phyloP scores from a whole-genome alignment of 2,329 filamentous ascomycete genomes.

The Fusarium compactum region DNA sequence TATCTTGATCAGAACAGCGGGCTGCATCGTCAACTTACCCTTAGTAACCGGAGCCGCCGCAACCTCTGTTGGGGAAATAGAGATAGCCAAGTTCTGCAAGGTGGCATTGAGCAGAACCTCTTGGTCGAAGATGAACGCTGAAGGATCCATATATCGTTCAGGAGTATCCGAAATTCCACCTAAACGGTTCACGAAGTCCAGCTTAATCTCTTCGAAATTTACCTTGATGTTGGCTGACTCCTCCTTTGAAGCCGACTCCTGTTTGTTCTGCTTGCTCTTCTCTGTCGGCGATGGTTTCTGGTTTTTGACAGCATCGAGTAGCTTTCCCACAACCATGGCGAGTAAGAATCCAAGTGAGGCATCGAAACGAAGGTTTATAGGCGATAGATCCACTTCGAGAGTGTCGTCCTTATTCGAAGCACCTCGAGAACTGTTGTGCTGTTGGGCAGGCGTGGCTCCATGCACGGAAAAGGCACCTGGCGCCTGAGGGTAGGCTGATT shows the following conservation, averaged over 20 bases:
- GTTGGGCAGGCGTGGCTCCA: constrained; percentile 23
- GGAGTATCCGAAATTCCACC: constrained; percentile 64
- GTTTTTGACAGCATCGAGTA: constrained; percentile 60
- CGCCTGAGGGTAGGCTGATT: constrained; percentile 62
- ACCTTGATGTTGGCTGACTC: constrained; percentile 58
- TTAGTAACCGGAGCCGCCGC: constrained; percentile 19
- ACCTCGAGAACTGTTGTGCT: constrained; percentile 7
- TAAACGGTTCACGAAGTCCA: constrained; percentile 68
- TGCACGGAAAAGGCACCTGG: constrained; percentile 72
- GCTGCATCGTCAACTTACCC: constrained; percentile 45
- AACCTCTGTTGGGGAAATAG: constrained; percentile 42
- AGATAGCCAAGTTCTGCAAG: constrained; percentile 58
- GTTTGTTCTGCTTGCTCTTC: constrained; percentile 33
- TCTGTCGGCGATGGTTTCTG: constrained; percentile 20
- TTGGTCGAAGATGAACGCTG: constrained; percentile 56
- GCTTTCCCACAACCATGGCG: constrained; percentile 62
- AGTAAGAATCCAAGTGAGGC: constrained; percentile 68
- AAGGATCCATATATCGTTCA: constrained; percentile 58
- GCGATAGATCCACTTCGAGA: constrained; percentile 65
- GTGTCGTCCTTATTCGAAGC: constrained; percentile 34
- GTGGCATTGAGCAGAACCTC: constrained; percentile 66
- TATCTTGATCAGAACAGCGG: constrained; percentile 53
- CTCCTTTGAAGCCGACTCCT: constrained; percentile 25
- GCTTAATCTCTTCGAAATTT: constrained; percentile 61
- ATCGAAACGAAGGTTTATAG: constrained; percentile 66